Evolutionary conservation across 2,329 filamentous ascomycete genomes (phyloP).

Genomic region (Metarhizium humberi): DNA sequence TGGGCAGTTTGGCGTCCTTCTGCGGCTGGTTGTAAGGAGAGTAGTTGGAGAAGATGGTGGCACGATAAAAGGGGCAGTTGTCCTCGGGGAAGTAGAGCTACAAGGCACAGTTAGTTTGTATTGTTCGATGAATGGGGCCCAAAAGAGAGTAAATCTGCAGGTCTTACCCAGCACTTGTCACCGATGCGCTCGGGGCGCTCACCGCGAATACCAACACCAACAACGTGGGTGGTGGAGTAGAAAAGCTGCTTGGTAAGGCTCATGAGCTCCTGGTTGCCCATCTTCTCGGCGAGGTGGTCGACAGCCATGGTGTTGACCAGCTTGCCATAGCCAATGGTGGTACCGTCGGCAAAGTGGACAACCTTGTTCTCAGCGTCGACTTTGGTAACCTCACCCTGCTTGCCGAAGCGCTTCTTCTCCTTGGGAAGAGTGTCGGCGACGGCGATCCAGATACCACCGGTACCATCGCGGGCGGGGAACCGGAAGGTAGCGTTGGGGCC

Average conservation of each 20-base stretch:
- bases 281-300: slow-evolving; percentile 76
- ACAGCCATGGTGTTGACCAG: slow-evolving; percentile 95
- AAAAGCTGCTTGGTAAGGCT: slow-evolving; percentile 81
- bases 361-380: slow-evolving; percentile 80
- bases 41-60: slow-evolving; percentile 99
- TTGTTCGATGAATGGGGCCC: background rate
- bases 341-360: slow-evolving; percentile 75
- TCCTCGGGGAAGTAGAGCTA: slow-evolving; percentile 97
- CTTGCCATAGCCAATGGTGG: slow-evolving; percentile 82
- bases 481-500: slow-evolving; percentile 97
- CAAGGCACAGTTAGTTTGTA: background rate
- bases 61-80: slow-evolving; percentile 98
- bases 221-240: slow-evolving; percentile 96
- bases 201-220: slow-evolving; percentile 91
- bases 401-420: slow-evolving; percentile 85
- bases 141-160: background rate
- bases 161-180: slow-evolving; percentile 91
- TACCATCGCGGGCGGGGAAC: slow-evolving; percentile 92
- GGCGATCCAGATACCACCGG: slow-evolving; percentile 97
- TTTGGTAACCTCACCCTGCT: slow-evolving; percentile 73
- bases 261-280: slow-evolving; percentile 80
- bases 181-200: slow-evolving; percentile 89
- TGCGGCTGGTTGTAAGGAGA: slow-evolving; percentile 96
- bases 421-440: slow-evolving; percentile 88
- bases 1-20: slow-evolving; percentile 73